A percentile compares a stretch with the other conserved stretches of the same genome.
These are phyloP conservation scores for Metarhizium brunneum DNA, from an alignment of 2,329 filamentous ascomycete genomes.

Conservation along the genomic window DNA sequence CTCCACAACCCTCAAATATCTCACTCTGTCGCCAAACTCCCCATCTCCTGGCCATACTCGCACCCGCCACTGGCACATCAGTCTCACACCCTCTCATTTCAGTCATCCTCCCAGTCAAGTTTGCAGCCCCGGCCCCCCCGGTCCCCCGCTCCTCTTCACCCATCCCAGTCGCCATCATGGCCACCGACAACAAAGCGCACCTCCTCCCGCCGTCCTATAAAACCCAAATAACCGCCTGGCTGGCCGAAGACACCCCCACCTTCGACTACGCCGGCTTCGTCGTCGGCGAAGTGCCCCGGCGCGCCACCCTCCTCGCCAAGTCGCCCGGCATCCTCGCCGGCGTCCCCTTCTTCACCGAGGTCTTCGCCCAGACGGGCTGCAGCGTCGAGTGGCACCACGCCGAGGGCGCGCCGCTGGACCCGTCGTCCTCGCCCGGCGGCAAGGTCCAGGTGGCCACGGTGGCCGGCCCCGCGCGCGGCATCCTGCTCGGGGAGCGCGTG, in stretches of 20 bases:
- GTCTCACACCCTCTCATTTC: too few relatives aligned
- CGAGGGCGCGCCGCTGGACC: slow-evolving; percentile 63
- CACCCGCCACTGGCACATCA: too few relatives aligned
- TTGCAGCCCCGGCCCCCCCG: too few relatives aligned
- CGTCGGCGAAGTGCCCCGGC: slow-evolving; percentile 61
- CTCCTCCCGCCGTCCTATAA: slow-evolving; percentile 84
- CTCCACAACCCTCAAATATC: background rate
- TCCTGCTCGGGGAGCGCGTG: slow-evolving; percentile 88
- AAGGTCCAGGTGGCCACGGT: slow-evolving; percentile 70
- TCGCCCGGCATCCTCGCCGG: slow-evolving; percentile 78
- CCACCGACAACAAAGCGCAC: slow-evolving; percentile 42
- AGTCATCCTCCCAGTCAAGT: too few relatives aligned
- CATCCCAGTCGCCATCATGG: background rate
- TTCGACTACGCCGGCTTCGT: slow-evolving; percentile 98
- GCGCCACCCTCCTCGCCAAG: slow-evolving; percentile 60
- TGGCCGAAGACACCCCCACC: slow-evolving; percentile 90
- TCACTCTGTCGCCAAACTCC: too few relatives aligned
- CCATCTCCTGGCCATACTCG: too few relatives aligned
- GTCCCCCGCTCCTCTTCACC: too few relatives aligned
- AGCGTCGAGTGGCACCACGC: slow-evolving; percentile 77
- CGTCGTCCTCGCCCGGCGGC: slow-evolving; percentile 21
- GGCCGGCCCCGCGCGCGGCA: slow-evolving; percentile 64
- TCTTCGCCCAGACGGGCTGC: slow-evolving; percentile 84
- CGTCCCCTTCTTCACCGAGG: slow-evolving; percentile 89
- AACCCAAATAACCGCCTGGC: slow-evolving; percentile 70